These are phyloP conservation scores for Fusarium proliferatum DNA, from an alignment of 2,329 filamentous ascomycete species.

Conservation along the genomic window DNA sequence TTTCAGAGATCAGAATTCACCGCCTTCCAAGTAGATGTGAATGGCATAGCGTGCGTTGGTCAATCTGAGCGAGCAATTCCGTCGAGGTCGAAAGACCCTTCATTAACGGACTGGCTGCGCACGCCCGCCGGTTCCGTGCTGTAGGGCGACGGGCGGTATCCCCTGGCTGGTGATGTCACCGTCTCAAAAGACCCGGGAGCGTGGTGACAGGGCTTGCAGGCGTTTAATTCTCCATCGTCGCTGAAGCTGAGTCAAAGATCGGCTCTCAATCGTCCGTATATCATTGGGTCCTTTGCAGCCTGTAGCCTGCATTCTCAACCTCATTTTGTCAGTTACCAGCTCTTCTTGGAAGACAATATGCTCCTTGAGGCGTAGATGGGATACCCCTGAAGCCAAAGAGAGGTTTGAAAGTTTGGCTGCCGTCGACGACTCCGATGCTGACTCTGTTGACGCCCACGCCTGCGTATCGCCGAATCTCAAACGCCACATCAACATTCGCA, in stretches of 20 bases:
- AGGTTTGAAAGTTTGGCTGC: slow-evolving; percentile 25
- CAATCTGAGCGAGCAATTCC: slow-evolving; percentile 30
- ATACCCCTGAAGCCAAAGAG: slow-evolving; percentile 6
- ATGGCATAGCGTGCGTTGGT: slow-evolving; percentile 12
- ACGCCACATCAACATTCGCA: slow-evolving; percentile 38
- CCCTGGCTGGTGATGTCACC: slow-evolving; percentile 43
- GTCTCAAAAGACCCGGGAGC: slow-evolving; percentile 37
- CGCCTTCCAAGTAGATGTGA: slow-evolving; percentile 33
- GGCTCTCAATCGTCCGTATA: slow-evolving; percentile 3
- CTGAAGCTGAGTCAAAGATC: not conserved
- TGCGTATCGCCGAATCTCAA: slow-evolving; percentile 35
- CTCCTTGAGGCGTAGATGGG: not conserved
- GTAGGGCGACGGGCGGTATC: slow-evolving; percentile 29
- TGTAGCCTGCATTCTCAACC: not conserved
- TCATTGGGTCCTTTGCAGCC: slow-evolving; percentile 1
- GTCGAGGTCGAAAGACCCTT: slow-evolving; percentile 31
- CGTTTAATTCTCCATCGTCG: slow-evolving; percentile 16
- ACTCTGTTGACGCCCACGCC: slow-evolving; percentile 32
- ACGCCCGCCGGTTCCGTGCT: slow-evolving; percentile 19
- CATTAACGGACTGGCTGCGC: slow-evolving; percentile 21
- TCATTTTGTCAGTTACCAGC: not conserved
- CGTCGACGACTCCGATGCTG: slow-evolving; percentile 29
- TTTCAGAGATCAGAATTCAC: slow-evolving; percentile 30
- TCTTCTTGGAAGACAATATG: not conserved
- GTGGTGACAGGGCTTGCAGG: slow-evolving; percentile 38